Evolutionary conservation across 768 basidiomycete species (phyloP), one percentile per base, ranked within the genome.

Genomic region (Rhodotorula sphaerocarpa): DNA sequence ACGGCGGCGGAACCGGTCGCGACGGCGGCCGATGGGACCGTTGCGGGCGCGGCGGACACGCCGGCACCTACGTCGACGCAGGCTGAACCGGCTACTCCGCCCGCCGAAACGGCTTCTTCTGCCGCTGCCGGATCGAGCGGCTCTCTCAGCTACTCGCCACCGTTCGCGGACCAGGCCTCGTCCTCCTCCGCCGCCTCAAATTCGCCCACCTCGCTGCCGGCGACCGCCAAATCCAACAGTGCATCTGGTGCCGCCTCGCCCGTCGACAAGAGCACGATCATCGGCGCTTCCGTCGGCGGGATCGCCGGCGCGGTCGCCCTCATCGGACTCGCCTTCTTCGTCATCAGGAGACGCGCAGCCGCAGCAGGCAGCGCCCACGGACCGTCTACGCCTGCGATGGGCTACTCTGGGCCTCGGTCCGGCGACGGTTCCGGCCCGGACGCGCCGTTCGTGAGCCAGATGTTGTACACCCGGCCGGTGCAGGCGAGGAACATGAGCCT

Each of bases 391-490:
- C 61, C 59, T 2, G 30, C 48, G 25, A 55, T 65, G 47, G 47
- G 33, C 30, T 41, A 25, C 34, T 31, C 41, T n/a, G n/a, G n/a
- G 27, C 30, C 31, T 21, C 25, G 39, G 21, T 9, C n/a, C n/a
- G 34, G 34, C 4, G 50, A 34, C n/a, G n/a, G 16, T 27, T 7
- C 20, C 3, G 20, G 10, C 5, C 10, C 21, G 23, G 50, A n/a
- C 3, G 45, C 59, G 4, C 66, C 61, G 10, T 47, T 63, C 30
- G 71, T 72, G 3, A 61, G 58, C 7, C 57, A 60, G 42, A 41
- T 72, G 39, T 45, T 69, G 41, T 72, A 67, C 54, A 72, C 71
- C 1, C 59, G 70, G 7, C 65, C 63, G 30, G 57, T 50, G 9
- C 59, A 61, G 28, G 18, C 30, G 27, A 25, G 71, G 36, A 57